Evolutionary conservation across 129 eudicot genomes (phyloP).

Genomic region (Lactuca sativa): DNA sequence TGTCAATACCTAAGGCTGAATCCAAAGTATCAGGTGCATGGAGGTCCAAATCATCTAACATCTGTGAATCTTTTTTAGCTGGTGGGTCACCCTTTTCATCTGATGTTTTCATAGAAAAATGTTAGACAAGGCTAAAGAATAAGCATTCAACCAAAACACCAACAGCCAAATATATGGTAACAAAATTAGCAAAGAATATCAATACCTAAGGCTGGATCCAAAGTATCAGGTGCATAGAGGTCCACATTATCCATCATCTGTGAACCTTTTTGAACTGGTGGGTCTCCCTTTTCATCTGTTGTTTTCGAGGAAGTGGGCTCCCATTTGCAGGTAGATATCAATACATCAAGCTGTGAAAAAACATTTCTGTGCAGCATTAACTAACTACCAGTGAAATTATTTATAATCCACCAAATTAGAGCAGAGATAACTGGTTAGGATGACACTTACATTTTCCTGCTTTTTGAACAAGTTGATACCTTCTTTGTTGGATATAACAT

Average conservation of each 20-base stretch:
- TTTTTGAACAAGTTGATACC: slow-evolving; percentile 29
- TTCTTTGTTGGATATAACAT: slow-evolving; percentile 20
- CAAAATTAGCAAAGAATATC: slow-evolving; percentile 7
- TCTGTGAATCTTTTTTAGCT: slow-evolving; percentile 34
- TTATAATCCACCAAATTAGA: too few species aligned
- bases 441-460: slow-evolving; percentile 52
- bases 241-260: slow-evolving; percentile 31
- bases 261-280: slow-evolving; percentile 32
- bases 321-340: slow-evolving; percentile 23
- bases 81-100: slow-evolving; percentile 34
- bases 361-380: neutral
- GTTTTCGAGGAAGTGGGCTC: slow-evolving; percentile 33
- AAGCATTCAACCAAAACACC: neutral
- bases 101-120: slow-evolving; percentile 41
- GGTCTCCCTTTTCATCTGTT: slow-evolving; percentile 37
- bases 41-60: slow-evolving; percentile 32
- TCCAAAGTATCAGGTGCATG: slow-evolving; percentile 77
- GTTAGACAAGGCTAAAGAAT: slow-evolving; percentile 1
- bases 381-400: too few species aligned
- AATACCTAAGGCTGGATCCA: slow-evolving; percentile 62
- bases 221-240: slow-evolving; percentile 70
- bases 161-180: slow-evolving; percentile 3
- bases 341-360: slow-evolving; percentile 54
- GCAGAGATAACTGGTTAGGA: neutral
- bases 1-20: slow-evolving; percentile 47